These are phyloP conservation scores for Chaetoceros tenuissimus DNA, from an alignment of 108 stramenopile species.

Conservation along the genomic window DNA sequence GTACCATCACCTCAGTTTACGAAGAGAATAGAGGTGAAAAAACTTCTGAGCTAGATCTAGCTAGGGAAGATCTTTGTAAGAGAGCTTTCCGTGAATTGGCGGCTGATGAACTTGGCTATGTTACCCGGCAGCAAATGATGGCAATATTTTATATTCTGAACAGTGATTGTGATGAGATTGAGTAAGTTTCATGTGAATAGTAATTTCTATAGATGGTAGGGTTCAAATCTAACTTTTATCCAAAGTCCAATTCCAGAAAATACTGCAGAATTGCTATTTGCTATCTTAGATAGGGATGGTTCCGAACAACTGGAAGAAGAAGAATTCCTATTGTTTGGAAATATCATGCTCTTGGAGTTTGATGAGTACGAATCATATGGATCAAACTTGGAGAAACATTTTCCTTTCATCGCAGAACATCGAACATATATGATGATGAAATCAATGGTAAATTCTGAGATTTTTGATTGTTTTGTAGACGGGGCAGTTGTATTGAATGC, in stretches of 20 bases:
- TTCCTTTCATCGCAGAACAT: conserved; percentile 37
- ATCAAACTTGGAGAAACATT: conserved; percentile 33
- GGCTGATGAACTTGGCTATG: conserved; percentile 15
- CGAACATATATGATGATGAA: conserved; percentile 16
- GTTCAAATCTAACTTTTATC: conserved; percentile 35
- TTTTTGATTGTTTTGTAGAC: conserved; percentile 58
- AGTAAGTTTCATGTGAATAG: conserved; percentile 36
- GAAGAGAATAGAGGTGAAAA: conserved; percentile 32
- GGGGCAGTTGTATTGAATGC: conserved; percentile 58
- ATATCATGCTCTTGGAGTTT: conserved; percentile 49
- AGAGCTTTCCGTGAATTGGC: conserved; percentile 56
- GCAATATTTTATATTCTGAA: conserved; percentile 53
- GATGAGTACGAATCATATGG: conserved; percentile 12
- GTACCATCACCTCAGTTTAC: conserved; percentile 50
- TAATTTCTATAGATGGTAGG: too few species aligned
- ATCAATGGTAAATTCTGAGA: conserved; percentile 28
- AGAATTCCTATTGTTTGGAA: conserved; percentile 56
- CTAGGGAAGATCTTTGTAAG: conserved; percentile 24
- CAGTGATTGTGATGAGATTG: conserved; percentile 65
- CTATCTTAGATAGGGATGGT: conserved; percentile 41
- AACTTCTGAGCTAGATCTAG: conserved; percentile 14
- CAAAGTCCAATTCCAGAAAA: conserved; percentile 16
- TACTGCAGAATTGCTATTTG: conserved; percentile 13
- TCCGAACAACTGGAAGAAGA: conserved; percentile 28
- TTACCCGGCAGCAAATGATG: conserved; percentile 56